Conservation (phyloP, 2,329 filamentous ascomycete species). For the Verruconis gallopava region DNA sequence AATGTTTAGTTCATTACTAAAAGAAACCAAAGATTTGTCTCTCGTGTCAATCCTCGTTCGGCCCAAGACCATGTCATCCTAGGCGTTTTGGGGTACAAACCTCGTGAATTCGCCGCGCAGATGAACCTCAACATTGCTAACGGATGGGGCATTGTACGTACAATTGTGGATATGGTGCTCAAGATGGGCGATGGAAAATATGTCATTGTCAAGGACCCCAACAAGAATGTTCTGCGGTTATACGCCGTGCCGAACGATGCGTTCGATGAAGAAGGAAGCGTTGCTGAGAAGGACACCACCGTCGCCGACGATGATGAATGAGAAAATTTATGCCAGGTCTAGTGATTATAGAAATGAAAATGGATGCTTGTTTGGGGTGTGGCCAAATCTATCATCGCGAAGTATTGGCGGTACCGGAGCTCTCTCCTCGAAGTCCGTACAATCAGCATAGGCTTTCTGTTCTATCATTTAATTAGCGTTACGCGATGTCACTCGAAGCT, state of each 20-base stretch:
- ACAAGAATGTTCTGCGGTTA: constrained; percentile 86
- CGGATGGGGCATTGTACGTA: constrained; percentile 97
- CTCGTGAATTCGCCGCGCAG: constrained; percentile 87
- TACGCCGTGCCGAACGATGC: constrained; percentile 82
- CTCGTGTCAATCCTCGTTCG: constrained; percentile 79
- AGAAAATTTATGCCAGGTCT: too few species aligned
- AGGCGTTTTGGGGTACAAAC: constrained; percentile 95
- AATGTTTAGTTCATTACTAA: constrained; percentile 18
- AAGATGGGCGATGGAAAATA: constrained; percentile 70
- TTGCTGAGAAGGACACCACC: constrained; percentile 42
- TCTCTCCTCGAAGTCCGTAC: too few species aligned
- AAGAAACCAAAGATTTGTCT: constrained; percentile 61
- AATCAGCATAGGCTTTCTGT: too few species aligned
- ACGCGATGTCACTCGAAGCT: too few species aligned
- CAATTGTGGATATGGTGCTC: constrained; percentile 88
- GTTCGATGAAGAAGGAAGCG: constrained; percentile 82
- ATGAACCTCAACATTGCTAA: constrained; percentile 97
- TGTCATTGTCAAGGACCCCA: constrained; percentile 75
- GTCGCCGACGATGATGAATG: constrained; percentile 39
- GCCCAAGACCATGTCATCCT: constrained; percentile 92
- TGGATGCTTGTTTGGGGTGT: too few species aligned
- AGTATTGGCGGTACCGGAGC: too few species aligned
- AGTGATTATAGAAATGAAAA: too few species aligned
- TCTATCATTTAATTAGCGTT: too few species aligned
- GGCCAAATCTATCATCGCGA: too few species aligned